A percentile compares a stretch with the other conserved stretches of the same genome.
These are phyloP conservation scores for Candida wancherniae DNA, from an alignment of 805 yeast genomes.

Conservation along the genomic window DNA sequence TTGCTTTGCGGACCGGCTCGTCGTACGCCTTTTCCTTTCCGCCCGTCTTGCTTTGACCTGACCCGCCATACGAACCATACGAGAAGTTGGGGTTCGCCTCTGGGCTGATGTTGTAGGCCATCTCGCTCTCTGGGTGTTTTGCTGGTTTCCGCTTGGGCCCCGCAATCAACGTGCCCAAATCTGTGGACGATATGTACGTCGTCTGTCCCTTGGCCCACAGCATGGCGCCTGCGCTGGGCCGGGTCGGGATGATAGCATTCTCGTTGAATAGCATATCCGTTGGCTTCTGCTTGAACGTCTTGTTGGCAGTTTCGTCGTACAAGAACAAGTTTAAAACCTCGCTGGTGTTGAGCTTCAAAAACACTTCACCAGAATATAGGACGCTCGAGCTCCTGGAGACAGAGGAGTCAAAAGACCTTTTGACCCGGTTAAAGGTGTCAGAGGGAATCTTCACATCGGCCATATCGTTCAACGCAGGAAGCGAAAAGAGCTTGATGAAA, in stretches of 20 bases:
- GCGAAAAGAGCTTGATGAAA: constrained; percentile 41
- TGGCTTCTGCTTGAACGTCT: constrained; percentile 18
- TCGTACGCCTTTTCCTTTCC: constrained; percentile 29
- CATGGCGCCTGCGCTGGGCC: constrained; percentile 75
- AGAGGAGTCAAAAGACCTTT: constrained; percentile 19
- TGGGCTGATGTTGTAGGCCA: constrained; percentile 45
- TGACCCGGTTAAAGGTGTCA: constrained; percentile 23
- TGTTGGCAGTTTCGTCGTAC: constrained; percentile 18
- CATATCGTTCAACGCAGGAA: constrained; percentile 64
- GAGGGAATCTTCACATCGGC: constrained; percentile 37
- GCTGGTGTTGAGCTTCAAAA: constrained; percentile 50
- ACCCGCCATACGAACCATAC: constrained; percentile 23
- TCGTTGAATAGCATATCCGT: constrained; percentile 68
- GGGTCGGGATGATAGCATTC: constrained; percentile 59
- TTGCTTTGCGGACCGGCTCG: constrained; percentile 42
- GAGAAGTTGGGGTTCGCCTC: constrained; percentile 36
- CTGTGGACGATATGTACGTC: constrained; percentile 53
- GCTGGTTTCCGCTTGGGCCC: constrained; percentile 69
- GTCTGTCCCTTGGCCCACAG: constrained; percentile 82
- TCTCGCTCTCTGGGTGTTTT: constrained; percentile 53
- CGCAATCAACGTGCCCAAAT: constrained; percentile 61
- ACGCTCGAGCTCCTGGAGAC: constrained; percentile 23
- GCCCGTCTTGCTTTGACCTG: constrained; percentile 8
- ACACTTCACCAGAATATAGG: constrained; percentile 52
- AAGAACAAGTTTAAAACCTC: constrained; percentile 33